Conservation (phyloP, 1,139 yeast species). For the Diutina pseudorugosa region DNA sequence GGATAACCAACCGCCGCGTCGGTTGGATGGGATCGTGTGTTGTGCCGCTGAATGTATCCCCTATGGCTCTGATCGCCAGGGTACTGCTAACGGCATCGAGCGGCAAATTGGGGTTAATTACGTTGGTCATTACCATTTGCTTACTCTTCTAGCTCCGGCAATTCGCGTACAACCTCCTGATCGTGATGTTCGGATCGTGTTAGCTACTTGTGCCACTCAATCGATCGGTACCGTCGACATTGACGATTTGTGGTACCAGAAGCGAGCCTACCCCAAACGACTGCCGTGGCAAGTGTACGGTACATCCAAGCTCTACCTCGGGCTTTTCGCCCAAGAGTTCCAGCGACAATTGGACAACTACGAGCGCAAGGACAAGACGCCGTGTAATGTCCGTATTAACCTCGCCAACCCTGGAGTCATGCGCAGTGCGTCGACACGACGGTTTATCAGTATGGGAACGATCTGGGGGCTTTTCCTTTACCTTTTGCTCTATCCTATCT, state of each 20-base stretch:
- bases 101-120: constrained; percentile 76
- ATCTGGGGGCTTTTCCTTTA: constrained; percentile 60
- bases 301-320: constrained; percentile 63
- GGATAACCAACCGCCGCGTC: constrained; percentile 79
- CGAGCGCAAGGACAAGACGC: constrained; percentile 55
- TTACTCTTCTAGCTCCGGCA: constrained; percentile 70
- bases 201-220: constrained; percentile 69
- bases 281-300: constrained; percentile 75
- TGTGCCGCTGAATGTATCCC: constrained; percentile 83
- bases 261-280: constrained; percentile 44
- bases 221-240: constrained; percentile 56
- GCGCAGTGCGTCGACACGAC: constrained; percentile 76
- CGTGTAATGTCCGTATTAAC: constrained; percentile 58
- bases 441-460: constrained; percentile 69
- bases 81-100: constrained; percentile 76
- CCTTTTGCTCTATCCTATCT: constrained; percentile 60
- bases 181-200: constrained; percentile 73
- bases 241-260: constrained; percentile 56
- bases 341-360: constrained; percentile 49
- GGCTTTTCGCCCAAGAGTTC: constrained; percentile 62
- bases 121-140: constrained; percentile 65
- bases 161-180: constrained; percentile 86
- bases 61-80: constrained; percentile 42
- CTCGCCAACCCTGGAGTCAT: constrained; percentile 86
- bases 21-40: constrained; percentile 80